phyloP scores from a whole-genome alignment of 768 basidiomycete genomes.

The Neoboletus magnificus region DNA sequence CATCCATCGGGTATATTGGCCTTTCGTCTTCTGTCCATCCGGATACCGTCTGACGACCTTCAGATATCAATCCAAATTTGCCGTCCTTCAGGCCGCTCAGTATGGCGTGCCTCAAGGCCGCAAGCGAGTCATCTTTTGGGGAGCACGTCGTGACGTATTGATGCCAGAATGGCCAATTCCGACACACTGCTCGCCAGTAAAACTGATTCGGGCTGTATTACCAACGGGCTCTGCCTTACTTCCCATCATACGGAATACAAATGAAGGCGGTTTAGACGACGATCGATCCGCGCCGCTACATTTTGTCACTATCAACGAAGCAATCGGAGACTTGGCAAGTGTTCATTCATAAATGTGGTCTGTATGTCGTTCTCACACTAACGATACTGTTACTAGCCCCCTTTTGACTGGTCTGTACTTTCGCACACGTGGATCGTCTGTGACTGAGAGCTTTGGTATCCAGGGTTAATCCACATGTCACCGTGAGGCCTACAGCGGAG shows the following conservation, averaged over 20 bases:
- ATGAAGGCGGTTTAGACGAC: constrained; percentile 24
- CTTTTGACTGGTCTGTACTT: constrained; percentile 61
- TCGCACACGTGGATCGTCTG: neutral
- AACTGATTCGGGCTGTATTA: constrained; percentile 36
- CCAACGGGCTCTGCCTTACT: constrained; percentile 42
- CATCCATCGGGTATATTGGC: constrained; percentile 58
- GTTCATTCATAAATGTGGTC: constrained; percentile 4
- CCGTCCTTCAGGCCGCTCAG: constrained; percentile 64
- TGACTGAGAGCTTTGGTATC: neutral
- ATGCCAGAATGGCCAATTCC: constrained; percentile 66
- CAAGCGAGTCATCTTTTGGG: constrained; percentile 65
- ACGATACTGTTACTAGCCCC: constrained; percentile 39
- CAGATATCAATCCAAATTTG: constrained; percentile 61
- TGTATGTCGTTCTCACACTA: constrained; percentile 2
- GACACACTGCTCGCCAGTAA: constrained; percentile 46
- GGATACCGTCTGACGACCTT: neutral
- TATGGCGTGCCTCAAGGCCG: constrained; percentile 74
- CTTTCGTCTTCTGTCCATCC: neutral
- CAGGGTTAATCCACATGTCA: constrained; percentile 58
- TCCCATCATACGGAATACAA: constrained; percentile 44
- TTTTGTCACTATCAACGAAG: constrained; percentile 58
- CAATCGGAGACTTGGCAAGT: constrained; percentile 67
- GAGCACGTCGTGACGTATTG: constrained; percentile 51
- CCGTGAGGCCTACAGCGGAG: constrained; percentile 32
- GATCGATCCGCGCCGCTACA: constrained; percentile 57